Conservation (phyloP, 2,329 filamentous ascomycete genomes). For the Emmonsiellopsis sp. region DNA sequence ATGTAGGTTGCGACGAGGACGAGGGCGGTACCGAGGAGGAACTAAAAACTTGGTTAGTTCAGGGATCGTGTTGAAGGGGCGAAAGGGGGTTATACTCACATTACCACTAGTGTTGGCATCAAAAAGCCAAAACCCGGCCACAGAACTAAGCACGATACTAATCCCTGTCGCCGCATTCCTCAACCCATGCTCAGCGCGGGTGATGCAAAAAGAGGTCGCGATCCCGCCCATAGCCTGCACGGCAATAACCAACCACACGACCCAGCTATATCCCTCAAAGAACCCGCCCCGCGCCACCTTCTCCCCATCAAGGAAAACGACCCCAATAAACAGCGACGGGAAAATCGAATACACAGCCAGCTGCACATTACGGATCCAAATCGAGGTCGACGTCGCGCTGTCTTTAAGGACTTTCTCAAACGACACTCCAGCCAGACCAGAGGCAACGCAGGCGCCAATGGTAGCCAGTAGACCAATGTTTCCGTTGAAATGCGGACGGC, state of each 20-base stretch:
- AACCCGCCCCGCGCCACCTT: conserved; percentile 78
- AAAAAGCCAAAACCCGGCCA: conserved; percentile 81
- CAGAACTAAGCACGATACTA: conserved; percentile 77
- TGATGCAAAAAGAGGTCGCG: conserved; percentile 71
- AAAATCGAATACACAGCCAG: conserved; percentile 90
- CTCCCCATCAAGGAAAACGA: conserved; percentile 77
- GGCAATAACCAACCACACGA: conserved; percentile 77
- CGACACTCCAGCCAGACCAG: conserved; percentile 66
- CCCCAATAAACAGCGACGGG: conserved; percentile 75
- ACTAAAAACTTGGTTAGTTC: conserved; percentile 44
- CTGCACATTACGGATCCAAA: conserved; percentile 94
- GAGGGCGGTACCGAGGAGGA: conserved; percentile 66
- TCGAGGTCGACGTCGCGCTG: conserved; percentile 56
- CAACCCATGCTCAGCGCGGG: conserved; percentile 78
- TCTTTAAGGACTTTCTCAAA: conserved; percentile 81
- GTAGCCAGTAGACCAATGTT: conserved; percentile 72
- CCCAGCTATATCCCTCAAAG: conserved; percentile 87
- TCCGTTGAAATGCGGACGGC: conserved; percentile 59
- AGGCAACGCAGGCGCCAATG: conserved; percentile 66
- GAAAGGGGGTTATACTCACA: conserved; percentile 44
- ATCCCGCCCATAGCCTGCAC: conserved; percentile 80
- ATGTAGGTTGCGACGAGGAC: conserved; percentile 79
- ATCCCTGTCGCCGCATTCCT: conserved; percentile 92
- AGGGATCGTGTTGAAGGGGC: no score
- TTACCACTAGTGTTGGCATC: conserved; percentile 63